Conservation (phyloP, 768 basidiomycete genomes). For the Leccinellum albellum region DNA sequence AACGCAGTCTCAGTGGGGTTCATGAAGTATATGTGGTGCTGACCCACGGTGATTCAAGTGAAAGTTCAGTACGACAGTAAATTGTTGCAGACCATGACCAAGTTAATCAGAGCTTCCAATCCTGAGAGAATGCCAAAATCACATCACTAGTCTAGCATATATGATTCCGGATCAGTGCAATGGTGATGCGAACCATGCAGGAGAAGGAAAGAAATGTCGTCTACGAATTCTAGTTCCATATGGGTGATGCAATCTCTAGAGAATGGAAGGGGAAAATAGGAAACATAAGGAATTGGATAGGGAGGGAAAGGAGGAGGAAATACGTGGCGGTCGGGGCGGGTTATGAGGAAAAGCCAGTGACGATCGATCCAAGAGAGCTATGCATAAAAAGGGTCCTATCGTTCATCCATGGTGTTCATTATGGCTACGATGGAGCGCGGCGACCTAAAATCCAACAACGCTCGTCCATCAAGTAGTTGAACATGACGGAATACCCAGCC, state of each 20-base stretch:
- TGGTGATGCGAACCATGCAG: neutral
- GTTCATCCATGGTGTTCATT: conserved; percentile 5
- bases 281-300: neutral
- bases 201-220: neutral
- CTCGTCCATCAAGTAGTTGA: neutral
- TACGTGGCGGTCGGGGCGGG: neutral
- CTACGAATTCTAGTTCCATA: conserved; percentile 5
- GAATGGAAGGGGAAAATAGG: neutral
- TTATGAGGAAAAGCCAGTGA: neutral
- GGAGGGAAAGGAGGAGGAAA: neutral
- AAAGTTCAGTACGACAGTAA: neutral
- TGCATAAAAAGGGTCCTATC: conserved; percentile 5
- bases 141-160: neutral
- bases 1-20: neutral
- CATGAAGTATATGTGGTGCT: neutral
- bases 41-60: conserved; percentile 1
- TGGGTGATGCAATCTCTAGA: conserved; percentile 1
- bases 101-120: neutral
- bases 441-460: neutral
- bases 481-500: neutral
- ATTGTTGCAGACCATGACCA: neutral
- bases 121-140: neutral
- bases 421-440: neutral
- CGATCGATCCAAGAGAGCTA: conserved; percentile 1
- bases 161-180: neutral